Base-by-base conservation (phyloP, 1,284 basidiomycete species). In the Pulchroboletus neoregius region DNA sequence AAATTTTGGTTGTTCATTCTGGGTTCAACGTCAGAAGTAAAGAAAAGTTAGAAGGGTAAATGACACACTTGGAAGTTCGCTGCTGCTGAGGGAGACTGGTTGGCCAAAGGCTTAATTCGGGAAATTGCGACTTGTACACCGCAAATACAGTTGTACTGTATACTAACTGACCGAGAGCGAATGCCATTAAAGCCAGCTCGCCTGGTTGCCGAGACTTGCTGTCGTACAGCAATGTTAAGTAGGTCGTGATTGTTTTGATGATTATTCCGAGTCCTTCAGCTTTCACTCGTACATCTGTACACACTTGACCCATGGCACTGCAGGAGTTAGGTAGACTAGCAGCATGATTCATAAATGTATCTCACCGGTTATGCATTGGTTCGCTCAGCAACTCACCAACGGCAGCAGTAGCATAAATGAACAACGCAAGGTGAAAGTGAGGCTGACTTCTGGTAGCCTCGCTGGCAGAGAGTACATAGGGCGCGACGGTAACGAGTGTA, bases 191-290 rank as follows among this genome's bases (percentile, higher is more conserved):
- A 5, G 87, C 82, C 45, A 77, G 68, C 2, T 73, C 59, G 6
- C 73, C 69, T 0, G 68, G 58, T 26, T 32, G 35, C 8, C 22
- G 43, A 57, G 60, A 39, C 36, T 54, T 49, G 15, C 69, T 61
- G 48, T 78, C 77, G 28, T 73, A 67, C 1, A 79, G 65, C 10
- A 94, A 71, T 1, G 85, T 70, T 0, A 75, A 50, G 49, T 94
- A 84, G 0, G 89, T 89, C 2, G 75, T 70, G 11, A 87, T 49
- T 0, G 91, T 84, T 66, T 90, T 91, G 35, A 71, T 56, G n/a
- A 84, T 79, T 4, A 94, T 84, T 20, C 85, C 91, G 1, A 78
- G 69, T 1, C 91, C 94, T 68, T 97, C 93, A 2, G 91, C 89
- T 39, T 78, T 78, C 0, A 94, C 83, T 42, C 92, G 77, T 6